phyloP scores from a whole-genome alignment of 768 basidiomycete species.

The Neoboletus magnificus region DNA sequence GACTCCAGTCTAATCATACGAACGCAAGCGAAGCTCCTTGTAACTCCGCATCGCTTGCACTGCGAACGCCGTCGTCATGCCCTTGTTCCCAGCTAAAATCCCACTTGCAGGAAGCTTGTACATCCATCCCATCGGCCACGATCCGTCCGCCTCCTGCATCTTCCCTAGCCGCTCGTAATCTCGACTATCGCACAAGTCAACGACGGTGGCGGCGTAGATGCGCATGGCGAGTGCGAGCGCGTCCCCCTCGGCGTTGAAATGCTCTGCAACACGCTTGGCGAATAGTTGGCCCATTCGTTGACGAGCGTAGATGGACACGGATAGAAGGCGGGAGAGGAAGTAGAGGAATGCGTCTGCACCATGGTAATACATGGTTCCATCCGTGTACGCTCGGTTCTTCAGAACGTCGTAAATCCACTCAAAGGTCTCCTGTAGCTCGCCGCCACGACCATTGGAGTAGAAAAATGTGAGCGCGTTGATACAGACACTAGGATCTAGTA shows the following conservation, averaged over 20 bases:
- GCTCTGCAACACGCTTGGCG: slow-evolving; percentile 13
- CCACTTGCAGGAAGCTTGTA: slow-evolving; percentile 10
- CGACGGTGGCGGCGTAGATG: slow-evolving; percentile 5
- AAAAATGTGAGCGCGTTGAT: slow-evolving; percentile 20
- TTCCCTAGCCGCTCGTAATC: slow-evolving; percentile 15
- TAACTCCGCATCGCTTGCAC: slow-evolving; percentile 16
- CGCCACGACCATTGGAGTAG: slow-evolving; percentile 18
- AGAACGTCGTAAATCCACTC: slow-evolving; percentile 19
- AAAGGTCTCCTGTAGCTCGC: slow-evolving; percentile 19
- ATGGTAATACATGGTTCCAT: slow-evolving; percentile 19
- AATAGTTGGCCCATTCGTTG: slow-evolving; percentile 12
- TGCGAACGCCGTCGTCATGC: slow-evolving; percentile 21
- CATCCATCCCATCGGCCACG: slow-evolving; percentile 22
- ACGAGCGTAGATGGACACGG: slow-evolving; percentile 16
- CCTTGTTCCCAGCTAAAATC: slow-evolving; percentile 14
- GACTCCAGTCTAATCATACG: slow-evolving; percentile 15
- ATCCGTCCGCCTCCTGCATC: slow-evolving; percentile 23
- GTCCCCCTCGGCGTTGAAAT: slow-evolving; percentile 17
- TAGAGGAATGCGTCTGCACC: slow-evolving; percentile 18
- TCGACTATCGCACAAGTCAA: slow-evolving; percentile 11
- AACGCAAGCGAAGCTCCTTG: slow-evolving; percentile 5
- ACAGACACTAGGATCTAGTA: slow-evolving; percentile 16
- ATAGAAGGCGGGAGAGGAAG: slow-evolving; percentile 22
- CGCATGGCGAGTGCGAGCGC: slow-evolving; percentile 22
- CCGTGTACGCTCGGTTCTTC: slow-evolving; percentile 21